Evolutionary conservation across 306 rosid genomes (phyloP).

Genomic region (Sindora glabra): DNA sequence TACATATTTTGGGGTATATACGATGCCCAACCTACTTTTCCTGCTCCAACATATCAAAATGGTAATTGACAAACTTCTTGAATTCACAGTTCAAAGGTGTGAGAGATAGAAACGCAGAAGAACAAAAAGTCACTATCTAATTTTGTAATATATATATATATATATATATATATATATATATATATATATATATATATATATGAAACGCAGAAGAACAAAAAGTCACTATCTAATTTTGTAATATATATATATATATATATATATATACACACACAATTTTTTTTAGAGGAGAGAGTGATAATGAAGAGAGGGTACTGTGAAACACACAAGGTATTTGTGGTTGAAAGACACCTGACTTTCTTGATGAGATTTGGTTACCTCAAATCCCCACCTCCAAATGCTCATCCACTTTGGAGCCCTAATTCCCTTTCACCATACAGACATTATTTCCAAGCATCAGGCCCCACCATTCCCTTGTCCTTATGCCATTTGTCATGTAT

Average conservation of each 20-base stretch:
- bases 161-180: too few relatives aligned
- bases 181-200: too few relatives aligned
- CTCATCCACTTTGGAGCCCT: slow-evolving; percentile 52
- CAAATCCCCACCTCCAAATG: slow-evolving; percentile 64
- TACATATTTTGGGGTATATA: too few relatives aligned
- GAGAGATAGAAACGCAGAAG: too few relatives aligned
- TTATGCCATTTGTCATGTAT: slow-evolving; percentile 20
- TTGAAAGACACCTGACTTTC: slow-evolving; percentile 28
- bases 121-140: background rate
- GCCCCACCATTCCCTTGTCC: slow-evolving; percentile 44
- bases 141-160: too few relatives aligned
- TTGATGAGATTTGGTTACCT: slow-evolving; percentile 59
- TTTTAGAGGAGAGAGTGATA: slow-evolving; percentile 24
- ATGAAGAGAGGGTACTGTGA: slow-evolving; percentile 34
- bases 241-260: too few relatives aligned
- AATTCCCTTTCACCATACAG: slow-evolving; percentile 6
- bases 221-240: too few relatives aligned
- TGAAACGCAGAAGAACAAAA: too few relatives aligned
- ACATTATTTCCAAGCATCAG: slow-evolving; percentile 18
- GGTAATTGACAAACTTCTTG: background rate
- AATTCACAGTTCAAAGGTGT: too few relatives aligned
- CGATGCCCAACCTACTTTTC: background rate
- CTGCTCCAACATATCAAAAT: background rate
- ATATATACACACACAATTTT: too few relatives aligned
- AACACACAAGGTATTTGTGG: slow-evolving; percentile 66